These are phyloP conservation scores for Postia placenta DNA, from an alignment of 768 basidiomycete genomes.

Conservation along the genomic window DNA sequence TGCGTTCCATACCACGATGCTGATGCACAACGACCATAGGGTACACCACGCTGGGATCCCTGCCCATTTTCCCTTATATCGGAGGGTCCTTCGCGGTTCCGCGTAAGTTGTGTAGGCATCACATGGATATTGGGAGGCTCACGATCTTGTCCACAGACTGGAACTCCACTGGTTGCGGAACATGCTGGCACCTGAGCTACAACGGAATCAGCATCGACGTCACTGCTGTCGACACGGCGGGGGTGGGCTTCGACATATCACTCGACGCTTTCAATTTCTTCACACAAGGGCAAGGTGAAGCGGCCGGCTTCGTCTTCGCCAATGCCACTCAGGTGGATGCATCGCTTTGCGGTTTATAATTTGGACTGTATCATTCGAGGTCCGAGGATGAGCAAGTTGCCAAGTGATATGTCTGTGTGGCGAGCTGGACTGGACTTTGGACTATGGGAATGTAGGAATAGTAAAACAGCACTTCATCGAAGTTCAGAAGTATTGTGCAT, in stretches of 20 bases:
- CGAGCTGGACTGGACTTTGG: too few species aligned
- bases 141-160: constrained; percentile 25
- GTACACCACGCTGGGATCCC: constrained; percentile 42
- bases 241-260: constrained; percentile 32
- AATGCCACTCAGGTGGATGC: constrained; percentile 18
- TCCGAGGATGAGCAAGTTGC: too few species aligned
- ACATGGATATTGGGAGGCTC: not conserved
- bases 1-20: too few species aligned
- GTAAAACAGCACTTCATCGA: too few species aligned
- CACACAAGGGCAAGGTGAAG: constrained; percentile 17
- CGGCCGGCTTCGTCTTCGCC: constrained; percentile 21
- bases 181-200: constrained; percentile 56
- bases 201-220: constrained; percentile 39
- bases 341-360: constrained; percentile 36
- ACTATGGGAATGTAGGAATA: too few species aligned
- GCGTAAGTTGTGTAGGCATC: constrained; percentile 23
- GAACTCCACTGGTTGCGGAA: constrained; percentile 52
- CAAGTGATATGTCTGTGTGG: too few species aligned
- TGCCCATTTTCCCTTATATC: constrained; percentile 57
- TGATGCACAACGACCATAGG: constrained; percentile 2
- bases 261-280: constrained; percentile 23
- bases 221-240: constrained; percentile 46
- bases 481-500: too few species aligned
- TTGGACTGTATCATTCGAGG: too few species aligned
- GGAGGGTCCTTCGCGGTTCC: constrained; percentile 46